Evolutionary conservation across 768 basidiomycete species (phyloP), one percentile per base, ranked within the genome.

Genomic region (Leccinum disarticulatum): DNA sequence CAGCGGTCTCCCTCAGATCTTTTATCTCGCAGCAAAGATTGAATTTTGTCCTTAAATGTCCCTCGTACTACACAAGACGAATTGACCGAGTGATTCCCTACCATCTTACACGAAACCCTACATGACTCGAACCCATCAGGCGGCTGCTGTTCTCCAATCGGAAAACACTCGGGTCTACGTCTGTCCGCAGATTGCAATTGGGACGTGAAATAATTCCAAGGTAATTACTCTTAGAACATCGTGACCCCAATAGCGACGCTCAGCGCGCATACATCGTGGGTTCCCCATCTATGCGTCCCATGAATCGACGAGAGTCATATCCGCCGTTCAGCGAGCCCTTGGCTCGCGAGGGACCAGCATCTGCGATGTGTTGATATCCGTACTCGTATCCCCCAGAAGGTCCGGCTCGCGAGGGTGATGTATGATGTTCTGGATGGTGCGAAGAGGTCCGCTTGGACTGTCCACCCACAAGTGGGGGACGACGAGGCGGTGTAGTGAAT

Each of bases 321-420:
- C 58, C 58, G 31, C 53, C 25, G 15, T 35, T n/a, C 4, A 54
- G 10, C 15, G 31, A 17, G 35, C 31, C 56, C 60, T 47, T 60
- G 43, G 64, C 56, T 7, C 13, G 58, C 35, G 59, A 65, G 25
- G 55, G 27, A 11, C 36, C 35, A 9, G 15, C 54, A 15, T 48
- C 17, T 41, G 8, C 41, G n/a, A n/a, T 41, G 17, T 41, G n/a
- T 10, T n/a, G 0, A 41, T 41, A 17, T n/a, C 17, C 41, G 41
- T 3, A 41, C 41, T 41, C 52, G 27, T 58, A 25, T 46, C 48
- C 10, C 3, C 9, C 41, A 46, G 17, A 17, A 6, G 3, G 13
- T 7, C 50, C 55, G 25, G n/a, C 53, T 27, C 41, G 35, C 6
- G 6, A 10, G 17, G 35, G 28, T 8, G 58, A 38, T 6, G 9